Percentiles rank a stretch among this genome's conserved stretches.
Conservation (phyloP, 1,284 basidiomycete genomes). For the Austroboletus niveus region DNA sequence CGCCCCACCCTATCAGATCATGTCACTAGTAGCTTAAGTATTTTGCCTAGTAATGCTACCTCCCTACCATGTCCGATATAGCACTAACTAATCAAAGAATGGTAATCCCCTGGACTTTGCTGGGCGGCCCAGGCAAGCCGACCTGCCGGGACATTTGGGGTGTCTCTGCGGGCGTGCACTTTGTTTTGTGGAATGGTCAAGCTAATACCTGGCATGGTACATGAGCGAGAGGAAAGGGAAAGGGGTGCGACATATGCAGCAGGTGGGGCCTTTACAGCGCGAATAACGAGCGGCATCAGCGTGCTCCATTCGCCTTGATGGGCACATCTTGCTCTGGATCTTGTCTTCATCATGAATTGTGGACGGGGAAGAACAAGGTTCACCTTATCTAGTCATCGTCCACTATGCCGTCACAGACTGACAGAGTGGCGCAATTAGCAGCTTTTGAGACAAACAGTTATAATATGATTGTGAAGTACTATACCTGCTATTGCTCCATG, state of each 20-base stretch:
- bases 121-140: not conserved
- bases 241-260: constrained; percentile 21
- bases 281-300: constrained; percentile 26
- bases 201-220: constrained; percentile 19
- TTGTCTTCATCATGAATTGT: not conserved
- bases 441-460: no score
- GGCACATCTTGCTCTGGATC: constrained; percentile 6
- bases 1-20: no score
- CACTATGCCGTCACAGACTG: not conserved
- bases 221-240: not conserved
- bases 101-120: constrained; percentile 18
- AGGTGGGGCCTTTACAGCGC: constrained; percentile 19
- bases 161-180: constrained; percentile 4
- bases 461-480: no score
- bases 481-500: no score
- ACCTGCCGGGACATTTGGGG: not conserved
- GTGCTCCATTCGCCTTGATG: constrained; percentile 15
- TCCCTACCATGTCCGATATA: no score
- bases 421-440: not conserved
- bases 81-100: not conserved
- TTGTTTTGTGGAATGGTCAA: constrained; percentile 20
- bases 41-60: no score
- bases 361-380: not conserved
- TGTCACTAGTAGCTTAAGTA: no score
- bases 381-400: not conserved